phyloP scores from a whole-genome alignment of 169 alveolate genomes.

The Cryptosporidium sp. region DNA sequence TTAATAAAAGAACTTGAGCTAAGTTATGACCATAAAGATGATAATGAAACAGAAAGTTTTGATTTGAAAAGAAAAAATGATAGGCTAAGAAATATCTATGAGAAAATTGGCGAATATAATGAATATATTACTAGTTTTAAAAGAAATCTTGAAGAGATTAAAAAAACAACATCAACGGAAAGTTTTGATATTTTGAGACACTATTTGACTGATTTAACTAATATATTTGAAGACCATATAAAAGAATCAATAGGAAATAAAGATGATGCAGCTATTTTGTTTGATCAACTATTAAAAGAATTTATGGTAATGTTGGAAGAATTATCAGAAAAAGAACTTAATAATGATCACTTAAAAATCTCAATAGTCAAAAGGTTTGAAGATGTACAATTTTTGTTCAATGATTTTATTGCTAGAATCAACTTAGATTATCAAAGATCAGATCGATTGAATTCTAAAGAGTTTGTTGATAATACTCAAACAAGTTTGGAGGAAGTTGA shows the following conservation, averaged over 20 bases:
- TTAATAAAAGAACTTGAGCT: neutral
- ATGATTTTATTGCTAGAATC: constrained; percentile 31
- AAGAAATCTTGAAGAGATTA: neutral
- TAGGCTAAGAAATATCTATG: neutral
- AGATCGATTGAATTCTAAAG: neutral
- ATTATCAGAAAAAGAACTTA: constrained; percentile 30
- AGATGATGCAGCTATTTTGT: constrained; percentile 24
- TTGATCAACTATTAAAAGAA: constrained; percentile 17
- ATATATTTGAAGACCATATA: neutral
- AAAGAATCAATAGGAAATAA: constrained; percentile 10
- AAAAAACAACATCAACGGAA: neutral
- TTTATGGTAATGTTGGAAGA: constrained; percentile 6
- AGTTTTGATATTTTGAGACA: constrained; percentile 7
- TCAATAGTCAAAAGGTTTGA: constrained; percentile 10
- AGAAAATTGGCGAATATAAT: neutral
- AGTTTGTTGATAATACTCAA: constrained; percentile 7
- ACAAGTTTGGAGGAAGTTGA: constrained; percentile 11
- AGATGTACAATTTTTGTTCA: constrained; percentile 11
- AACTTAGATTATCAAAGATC: constrained; percentile 8
- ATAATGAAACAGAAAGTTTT: neutral
- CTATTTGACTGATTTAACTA: neutral
- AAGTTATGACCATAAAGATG: neutral
- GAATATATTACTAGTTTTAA: neutral
- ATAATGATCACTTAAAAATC: constrained; percentile 8
- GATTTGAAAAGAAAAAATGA: neutral